Conservation (phyloP, 495 filamentous ascomycete species). For the Astrothelium subdiscretum region DNA sequence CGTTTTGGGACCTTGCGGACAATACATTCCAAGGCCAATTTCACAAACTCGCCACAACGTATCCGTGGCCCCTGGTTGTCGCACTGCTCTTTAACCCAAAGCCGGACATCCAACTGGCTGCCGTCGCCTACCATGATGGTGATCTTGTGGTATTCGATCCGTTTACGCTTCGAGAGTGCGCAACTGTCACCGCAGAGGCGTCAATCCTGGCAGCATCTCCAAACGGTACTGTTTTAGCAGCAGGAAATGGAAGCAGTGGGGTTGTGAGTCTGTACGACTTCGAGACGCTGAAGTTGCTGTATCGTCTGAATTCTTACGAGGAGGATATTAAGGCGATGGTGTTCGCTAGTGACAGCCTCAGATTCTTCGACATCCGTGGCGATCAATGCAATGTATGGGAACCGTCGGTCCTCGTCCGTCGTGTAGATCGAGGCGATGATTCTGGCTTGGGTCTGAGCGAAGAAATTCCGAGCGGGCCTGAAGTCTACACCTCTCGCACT, state of each 20-base stretch:
- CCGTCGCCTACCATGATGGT: background rate
- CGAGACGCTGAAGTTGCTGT: background rate
- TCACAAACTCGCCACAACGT: background rate
- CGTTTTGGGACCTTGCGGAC: background rate
- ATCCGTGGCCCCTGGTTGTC: background rate
- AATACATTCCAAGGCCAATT: background rate
- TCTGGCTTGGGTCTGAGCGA: background rate
- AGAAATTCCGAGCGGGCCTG: background rate
- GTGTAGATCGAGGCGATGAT: background rate
- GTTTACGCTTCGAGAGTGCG: background rate
- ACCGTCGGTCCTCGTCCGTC: background rate
- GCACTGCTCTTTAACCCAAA: background rate
- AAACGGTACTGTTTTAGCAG: background rate
- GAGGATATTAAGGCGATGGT: background rate
- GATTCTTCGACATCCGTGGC: background rate
- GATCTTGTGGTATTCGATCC: background rate
- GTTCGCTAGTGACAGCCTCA: background rate
- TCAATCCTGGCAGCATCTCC: background rate
- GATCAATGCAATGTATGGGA: background rate
- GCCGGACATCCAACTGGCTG: background rate
- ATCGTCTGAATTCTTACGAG: background rate
- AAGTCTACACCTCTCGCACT: background rate
- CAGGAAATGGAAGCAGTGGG: background rate
- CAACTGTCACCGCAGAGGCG: background rate
- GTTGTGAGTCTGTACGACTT: background rate